Evolutionary conservation across 2,329 filamentous ascomycete genomes (phyloP), one percentile per base, ranked within the genome.

Genomic region (Moelleriella libera): DNA sequence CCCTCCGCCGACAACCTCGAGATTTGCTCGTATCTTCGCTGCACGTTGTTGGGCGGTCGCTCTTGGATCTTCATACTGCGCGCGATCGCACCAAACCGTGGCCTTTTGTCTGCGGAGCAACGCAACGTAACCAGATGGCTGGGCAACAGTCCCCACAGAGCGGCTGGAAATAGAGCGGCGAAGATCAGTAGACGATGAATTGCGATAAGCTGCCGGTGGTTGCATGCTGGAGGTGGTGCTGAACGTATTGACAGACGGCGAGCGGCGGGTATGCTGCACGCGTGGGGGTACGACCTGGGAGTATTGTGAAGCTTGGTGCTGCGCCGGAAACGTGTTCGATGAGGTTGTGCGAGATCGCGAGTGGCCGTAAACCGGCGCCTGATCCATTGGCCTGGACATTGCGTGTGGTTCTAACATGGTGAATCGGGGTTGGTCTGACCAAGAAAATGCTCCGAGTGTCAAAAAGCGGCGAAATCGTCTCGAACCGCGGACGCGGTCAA

Each of bases 81-180:
- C 78, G 47, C 89, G 83, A 61, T 97, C 92, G 69, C 89, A 96
- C 92, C 92, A 98, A 5, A 98, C 92, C 0, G 92, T 98, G 32
- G 88, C 92, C 64, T 97, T 97, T 67, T 98, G 92, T 63, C 89
- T 90, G 52, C 92, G 81, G 68, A 98, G 83, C n/a, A 96, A 75
- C 37, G 92, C 89, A 46, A 98, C 92, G 65, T 98, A 98, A 53
- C 88, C 82, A n/a, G 75, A 75, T 2, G 83, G 68, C 51, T 77
- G 76, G 12, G 70, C 70, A 48, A 69, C 57, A 29, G 64, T 60
- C 44, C 69, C 70, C 52, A 75, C 77, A 28, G 87, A 94, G 57
- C 87, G 81, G 46, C 84, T 85, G 4, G 88, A 94, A 31, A 82
- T 86, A 30, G 87, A 94, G 54, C 88, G 80, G 50, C 85, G 82